phyloP scores from a whole-genome alignment of 495 filamentous ascomycete species.

The Tuber magnatum region DNA sequence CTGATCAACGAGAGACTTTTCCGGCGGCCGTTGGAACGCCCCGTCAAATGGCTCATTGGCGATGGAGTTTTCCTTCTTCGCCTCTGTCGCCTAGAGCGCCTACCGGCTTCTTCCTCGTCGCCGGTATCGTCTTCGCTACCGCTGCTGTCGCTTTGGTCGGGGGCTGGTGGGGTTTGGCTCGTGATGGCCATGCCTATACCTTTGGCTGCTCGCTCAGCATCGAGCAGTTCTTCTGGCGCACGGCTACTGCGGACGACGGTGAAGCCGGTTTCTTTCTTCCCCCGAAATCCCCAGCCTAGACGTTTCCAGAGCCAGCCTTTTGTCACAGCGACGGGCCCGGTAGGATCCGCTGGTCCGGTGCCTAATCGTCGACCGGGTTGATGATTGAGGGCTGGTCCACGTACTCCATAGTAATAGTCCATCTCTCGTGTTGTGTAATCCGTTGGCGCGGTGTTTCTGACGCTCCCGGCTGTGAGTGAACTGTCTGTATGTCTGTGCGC shows the following conservation, averaged over 20 bases:
- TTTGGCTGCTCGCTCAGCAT: constrained; percentile 32
- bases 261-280: constrained; percentile 81
- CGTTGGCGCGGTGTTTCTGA: constrained; percentile 48
- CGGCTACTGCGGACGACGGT: constrained; percentile 86
- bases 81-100: constrained; percentile 3
- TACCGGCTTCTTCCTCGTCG: constrained; percentile 19
- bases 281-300: constrained; percentile 65
- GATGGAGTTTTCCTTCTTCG: constrained; percentile 38
- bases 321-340: constrained; percentile 76
- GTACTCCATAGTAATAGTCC: constrained; percentile 89
- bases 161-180: constrained; percentile 7
- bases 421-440: constrained; percentile 90
- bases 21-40: constrained; percentile 39
- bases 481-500: constrained; percentile 36
- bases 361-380: constrained; percentile 73
- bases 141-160: constrained; percentile 18
- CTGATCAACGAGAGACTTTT: constrained; percentile 44
- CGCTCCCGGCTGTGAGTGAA: constrained; percentile 30
- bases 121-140: constrained; percentile 20
- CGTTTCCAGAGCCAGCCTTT: constrained; percentile 78
- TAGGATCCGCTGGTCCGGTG: constrained; percentile 92
- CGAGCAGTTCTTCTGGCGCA: constrained; percentile 31
- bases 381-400: constrained; percentile 79
- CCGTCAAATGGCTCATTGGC: constrained; percentile 58
- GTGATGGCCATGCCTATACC: constrained; percentile 29